These are phyloP conservation scores for Bisporella sp. DNA, from an alignment of 2,329 filamentous ascomycete genomes.

Conservation along the genomic window DNA sequence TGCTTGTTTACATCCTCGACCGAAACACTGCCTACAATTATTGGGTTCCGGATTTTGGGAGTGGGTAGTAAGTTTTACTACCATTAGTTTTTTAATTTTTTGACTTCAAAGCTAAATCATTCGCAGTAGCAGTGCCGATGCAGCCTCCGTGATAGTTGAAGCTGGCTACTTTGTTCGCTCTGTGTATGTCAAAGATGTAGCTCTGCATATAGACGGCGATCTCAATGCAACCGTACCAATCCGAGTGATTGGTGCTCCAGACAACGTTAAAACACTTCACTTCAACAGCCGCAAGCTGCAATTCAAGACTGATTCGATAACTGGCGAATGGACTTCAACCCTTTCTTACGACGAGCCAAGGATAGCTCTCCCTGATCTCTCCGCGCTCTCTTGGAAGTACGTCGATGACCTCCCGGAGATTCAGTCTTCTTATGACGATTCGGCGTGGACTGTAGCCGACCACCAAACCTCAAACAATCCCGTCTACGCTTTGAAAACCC, in stretches of 20 bases:
- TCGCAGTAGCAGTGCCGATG: slow-evolving; percentile 23
- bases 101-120: too few species aligned
- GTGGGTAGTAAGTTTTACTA: too few species aligned
- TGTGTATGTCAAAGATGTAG: slow-evolving; percentile 46
- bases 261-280: slow-evolving; percentile 43
- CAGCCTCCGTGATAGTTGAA: slow-evolving; percentile 50
- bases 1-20: slow-evolving; percentile 36
- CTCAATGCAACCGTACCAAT: slow-evolving; percentile 62
- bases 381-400: slow-evolving; percentile 57
- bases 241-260: slow-evolving; percentile 59
- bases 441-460: slow-evolving; percentile 55
- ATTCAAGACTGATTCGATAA: slow-evolving; percentile 34
- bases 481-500: slow-evolving; percentile 45
- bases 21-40: slow-evolving; percentile 62
- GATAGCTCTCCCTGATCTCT: slow-evolving; percentile 50
- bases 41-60: slow-evolving; percentile 53
- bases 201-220: slow-evolving; percentile 60
- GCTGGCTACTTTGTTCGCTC: slow-evolving; percentile 59
- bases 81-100: too few species aligned
- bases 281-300: slow-evolving; percentile 49
- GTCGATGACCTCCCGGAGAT: slow-evolving; percentile 68
- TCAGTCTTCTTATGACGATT: slow-evolving; percentile 57
- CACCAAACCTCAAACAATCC: slow-evolving; percentile 55
- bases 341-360: slow-evolving; percentile 43
- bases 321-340: slow-evolving; percentile 42